Evolutionary conservation across 352 stramenopile species (phyloP).

Genomic region (Pelagophyceae sp.): DNA sequence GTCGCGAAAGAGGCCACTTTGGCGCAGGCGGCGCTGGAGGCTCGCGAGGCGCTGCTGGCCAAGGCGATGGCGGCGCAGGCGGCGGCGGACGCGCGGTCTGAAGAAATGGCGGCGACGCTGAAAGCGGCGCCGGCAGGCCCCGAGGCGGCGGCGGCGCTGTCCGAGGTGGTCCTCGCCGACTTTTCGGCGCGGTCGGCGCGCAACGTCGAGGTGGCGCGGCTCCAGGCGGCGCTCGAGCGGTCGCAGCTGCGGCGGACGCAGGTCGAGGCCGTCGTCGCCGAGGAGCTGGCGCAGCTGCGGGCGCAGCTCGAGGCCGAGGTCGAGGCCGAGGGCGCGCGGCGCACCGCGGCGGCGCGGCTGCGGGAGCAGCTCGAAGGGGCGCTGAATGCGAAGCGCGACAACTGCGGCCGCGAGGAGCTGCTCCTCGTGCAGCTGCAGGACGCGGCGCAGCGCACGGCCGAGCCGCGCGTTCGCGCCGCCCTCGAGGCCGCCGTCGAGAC

Average conservation of each 20-base stretch:
- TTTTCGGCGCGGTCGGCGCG: neutral
- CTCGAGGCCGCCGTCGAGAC: slow-evolving; percentile 10
- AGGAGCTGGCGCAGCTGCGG: slow-evolving; percentile 7
- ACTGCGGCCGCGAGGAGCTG: neutral
- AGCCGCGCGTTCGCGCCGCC: neutral
- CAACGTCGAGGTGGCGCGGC: slow-evolving; percentile 9
- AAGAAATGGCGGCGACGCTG: too few species aligned
- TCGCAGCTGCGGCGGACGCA: slow-evolving; percentile 12
- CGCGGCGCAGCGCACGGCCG: neutral
- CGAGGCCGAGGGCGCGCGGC: neutral
- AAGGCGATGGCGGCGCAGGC: too few species aligned
- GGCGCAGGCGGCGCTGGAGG: too few species aligned
- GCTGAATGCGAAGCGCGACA: neutral
- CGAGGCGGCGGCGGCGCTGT: neutral
- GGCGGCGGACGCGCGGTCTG: too few species aligned
- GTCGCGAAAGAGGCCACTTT: too few species aligned
- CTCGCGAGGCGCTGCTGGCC: too few species aligned
- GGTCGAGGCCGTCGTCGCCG: slow-evolving; percentile 14
- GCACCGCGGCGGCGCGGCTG: neutral
- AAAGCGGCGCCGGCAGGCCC: too few species aligned
- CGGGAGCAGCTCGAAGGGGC: neutral
- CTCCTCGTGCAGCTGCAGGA: slow-evolving; percentile 16
- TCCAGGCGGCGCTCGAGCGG: slow-evolving; percentile 10
- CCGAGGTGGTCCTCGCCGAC: neutral
- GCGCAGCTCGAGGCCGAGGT: slow-evolving; percentile 9